phyloP scores from a whole-genome alignment of 2,329 filamentous ascomycete species.

The Fusarium secorum region DNA sequence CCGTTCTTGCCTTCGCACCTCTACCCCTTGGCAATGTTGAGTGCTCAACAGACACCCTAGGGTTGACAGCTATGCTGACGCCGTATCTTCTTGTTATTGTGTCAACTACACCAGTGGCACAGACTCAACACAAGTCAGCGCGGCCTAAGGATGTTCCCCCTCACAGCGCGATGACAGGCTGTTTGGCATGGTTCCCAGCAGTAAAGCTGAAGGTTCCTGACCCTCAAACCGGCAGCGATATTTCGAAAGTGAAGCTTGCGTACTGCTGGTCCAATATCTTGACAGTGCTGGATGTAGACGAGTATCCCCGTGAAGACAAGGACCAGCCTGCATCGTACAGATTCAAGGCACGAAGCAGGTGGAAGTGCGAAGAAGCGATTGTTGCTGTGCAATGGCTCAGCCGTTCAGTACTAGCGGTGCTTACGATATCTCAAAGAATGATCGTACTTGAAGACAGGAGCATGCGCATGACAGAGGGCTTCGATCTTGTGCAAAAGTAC shows the following conservation, averaged over 20 bases:
- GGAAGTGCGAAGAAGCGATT: conserved; percentile 94
- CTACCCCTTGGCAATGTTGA: conserved; percentile 95
- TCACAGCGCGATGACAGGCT: conserved; percentile 92
- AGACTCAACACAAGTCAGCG: conserved; percentile 93
- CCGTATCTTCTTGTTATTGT: conserved; percentile 96
- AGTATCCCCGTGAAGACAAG: conserved; percentile 71
- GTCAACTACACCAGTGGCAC: conserved; percentile 93
- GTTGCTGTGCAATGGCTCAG: conserved; percentile 97
- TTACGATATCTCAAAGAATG: conserved; percentile 93
- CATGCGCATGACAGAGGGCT: conserved; percentile 92
- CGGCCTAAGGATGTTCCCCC: conserved; percentile 89
- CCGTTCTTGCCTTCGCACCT: conserved; percentile 89
- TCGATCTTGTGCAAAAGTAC: conserved; percentile 89
- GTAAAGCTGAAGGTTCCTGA: conserved; percentile 87
- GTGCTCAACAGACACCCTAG: conserved; percentile 84
- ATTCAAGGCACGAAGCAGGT: conserved; percentile 85
- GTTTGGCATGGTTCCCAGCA: conserved; percentile 95
- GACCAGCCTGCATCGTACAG: conserved; percentile 80
- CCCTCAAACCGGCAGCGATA: conserved; percentile 69
- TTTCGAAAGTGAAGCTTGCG: conserved; percentile 85
- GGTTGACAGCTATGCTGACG: conserved; percentile 92
- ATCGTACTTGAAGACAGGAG: conserved; percentile 90
- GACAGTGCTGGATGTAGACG: conserved; percentile 88
- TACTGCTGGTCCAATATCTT: conserved; percentile 99
- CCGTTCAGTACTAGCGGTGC: conserved; percentile 85